Evolutionary conservation across 441 rosid species (phyloP).

Genomic region (Flueggea neowawraea): DNA sequence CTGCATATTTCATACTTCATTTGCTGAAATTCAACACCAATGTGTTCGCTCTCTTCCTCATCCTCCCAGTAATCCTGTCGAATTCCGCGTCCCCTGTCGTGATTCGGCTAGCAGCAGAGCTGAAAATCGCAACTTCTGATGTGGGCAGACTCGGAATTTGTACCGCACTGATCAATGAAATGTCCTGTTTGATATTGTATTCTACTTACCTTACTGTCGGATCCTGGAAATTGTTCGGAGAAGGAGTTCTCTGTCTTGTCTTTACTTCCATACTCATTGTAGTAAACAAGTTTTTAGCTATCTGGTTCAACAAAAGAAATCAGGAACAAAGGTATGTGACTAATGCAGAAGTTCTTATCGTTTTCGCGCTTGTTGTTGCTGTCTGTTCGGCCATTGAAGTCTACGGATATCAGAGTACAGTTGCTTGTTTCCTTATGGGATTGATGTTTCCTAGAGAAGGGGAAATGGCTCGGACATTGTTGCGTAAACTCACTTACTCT

Average conservation of each 20-base stretch:
- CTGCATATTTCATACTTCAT: constrained; percentile 29
- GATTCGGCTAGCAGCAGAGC: constrained; percentile 57
- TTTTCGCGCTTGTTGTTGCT: constrained; percentile 35
- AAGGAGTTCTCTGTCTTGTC: constrained; percentile 23
- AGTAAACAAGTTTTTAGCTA: constrained; percentile 47
- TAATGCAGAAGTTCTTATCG: constrained; percentile 45
- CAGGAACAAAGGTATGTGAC: constrained; percentile 50
- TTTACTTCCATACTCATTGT: constrained; percentile 30
- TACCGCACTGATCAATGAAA: constrained; percentile 60
- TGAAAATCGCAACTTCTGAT: constrained; percentile 66
- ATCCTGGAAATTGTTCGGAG: constrained; percentile 17
- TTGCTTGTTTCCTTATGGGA: constrained; percentile 59
- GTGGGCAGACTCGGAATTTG: constrained; percentile 61
- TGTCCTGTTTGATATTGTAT: constrained; percentile 23
- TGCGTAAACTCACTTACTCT: constrained; percentile 53
- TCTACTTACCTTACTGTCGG: constrained; percentile 3
- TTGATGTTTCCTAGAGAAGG: constrained; percentile 79
- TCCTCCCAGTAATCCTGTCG: constrained; percentile 38
- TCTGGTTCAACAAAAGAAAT: constrained; percentile 58
- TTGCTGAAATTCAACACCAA: constrained; percentile 8
- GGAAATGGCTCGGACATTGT: constrained; percentile 65
- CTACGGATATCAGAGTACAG: constrained; percentile 34
- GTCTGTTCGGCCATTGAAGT: constrained; percentile 37
- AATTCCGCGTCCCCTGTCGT: constrained; percentile 77
- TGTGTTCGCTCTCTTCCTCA: constrained; percentile 13